A percentile compares a stretch with the other conserved stretches of the same genome.
Conservation (phyloP, 495 filamentous ascomycete genomes). For the Geoglossum glabrum region DNA sequence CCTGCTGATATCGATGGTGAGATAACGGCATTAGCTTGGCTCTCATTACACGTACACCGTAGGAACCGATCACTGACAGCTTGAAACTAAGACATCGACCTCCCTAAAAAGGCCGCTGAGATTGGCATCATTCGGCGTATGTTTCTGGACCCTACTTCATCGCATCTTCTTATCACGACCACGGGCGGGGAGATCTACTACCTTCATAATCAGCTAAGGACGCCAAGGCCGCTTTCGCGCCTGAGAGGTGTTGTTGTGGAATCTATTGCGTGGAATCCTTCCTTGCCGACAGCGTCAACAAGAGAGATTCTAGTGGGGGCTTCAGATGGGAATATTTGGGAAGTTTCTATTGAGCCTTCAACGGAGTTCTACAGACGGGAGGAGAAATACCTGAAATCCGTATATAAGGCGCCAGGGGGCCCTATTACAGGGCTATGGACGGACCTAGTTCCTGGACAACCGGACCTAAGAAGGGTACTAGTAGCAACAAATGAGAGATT, state of each 20-base stretch:
- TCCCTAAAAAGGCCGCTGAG: conserved; percentile 82
- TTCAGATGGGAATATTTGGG: conserved; percentile 82
- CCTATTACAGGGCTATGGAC: conserved; percentile 66
- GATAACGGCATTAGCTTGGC: conserved; percentile 4
- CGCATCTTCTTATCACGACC: conserved; percentile 80
- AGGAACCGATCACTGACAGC: neutral
- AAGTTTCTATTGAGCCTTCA: conserved; percentile 84
- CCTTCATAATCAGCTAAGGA: conserved; percentile 80
- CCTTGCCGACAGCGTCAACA: conserved; percentile 85
- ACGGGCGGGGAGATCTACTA: conserved; percentile 92
- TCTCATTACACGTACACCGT: neutral
- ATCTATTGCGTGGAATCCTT: conserved; percentile 85
- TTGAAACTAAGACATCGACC: conserved; percentile 58
- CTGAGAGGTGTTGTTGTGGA: conserved; percentile 76
- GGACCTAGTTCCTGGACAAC: conserved; percentile 42
- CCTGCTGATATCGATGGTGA: conserved; percentile 89
- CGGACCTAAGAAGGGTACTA: conserved; percentile 54
- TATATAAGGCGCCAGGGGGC: conserved; percentile 62
- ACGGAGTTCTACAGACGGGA: conserved; percentile 88
- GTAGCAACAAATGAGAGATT: conserved; percentile 56
- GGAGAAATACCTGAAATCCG: conserved; percentile 67
- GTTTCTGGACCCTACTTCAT: conserved; percentile 93
- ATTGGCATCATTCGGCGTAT: conserved; percentile 79
- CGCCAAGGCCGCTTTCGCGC: conserved; percentile 61
- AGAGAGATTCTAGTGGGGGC: conserved; percentile 88